Evolutionary conservation across 805 yeast species (phyloP), one percentile per base, ranked within the genome.

Genomic region (Sugiyamaella floridensis): DNA sequence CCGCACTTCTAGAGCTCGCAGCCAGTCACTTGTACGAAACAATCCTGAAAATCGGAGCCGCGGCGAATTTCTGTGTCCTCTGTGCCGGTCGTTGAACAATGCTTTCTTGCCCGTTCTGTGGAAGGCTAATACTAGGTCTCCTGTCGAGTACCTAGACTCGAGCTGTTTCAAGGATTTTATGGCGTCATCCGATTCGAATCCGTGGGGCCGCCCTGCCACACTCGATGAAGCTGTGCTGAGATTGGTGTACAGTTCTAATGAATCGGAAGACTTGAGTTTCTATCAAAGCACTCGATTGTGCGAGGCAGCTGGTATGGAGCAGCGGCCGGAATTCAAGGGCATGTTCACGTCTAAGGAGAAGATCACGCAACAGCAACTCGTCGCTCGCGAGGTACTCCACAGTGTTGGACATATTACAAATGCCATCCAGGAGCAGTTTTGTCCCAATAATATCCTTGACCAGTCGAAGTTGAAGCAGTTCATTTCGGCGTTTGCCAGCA

Each of bases 21-120:
- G 78, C 59, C 80, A 76, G 15, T 95, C 89, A 63, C 80, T 89
- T 34, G 86, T 96, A 0, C 75, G 95, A 63, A 87, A 90, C 48
- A 74, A 83, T 4, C 95, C 96, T 0, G 95, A 85, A 57, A 81
- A 86, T 56, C 69, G 75, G 11, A 82, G 81, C 28, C 79, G 80
- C 53, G 79, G 81, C 7, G 95, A 90, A 61, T 85, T 87, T 58
- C 70, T 87, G 22, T 92, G 99, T 63, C 98, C 98, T 0, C 75
- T 92, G 40, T 92, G 99, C 72, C 89, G 89, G 55, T 85, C 95
- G 0, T 73, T 92, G 45, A 86, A 85, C 63, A 92, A 92, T 63
- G 76, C 85, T 54, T 89, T 92, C 64, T 70, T 92, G 43, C 99
- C 98, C 0, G 72, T 86, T 1, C 64, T 84, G 37, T 84, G 87